Base-by-base conservation (phyloP, 2,329 filamentous ascomycete genomes). In the Colletotrichum gloeosporioides region DNA sequence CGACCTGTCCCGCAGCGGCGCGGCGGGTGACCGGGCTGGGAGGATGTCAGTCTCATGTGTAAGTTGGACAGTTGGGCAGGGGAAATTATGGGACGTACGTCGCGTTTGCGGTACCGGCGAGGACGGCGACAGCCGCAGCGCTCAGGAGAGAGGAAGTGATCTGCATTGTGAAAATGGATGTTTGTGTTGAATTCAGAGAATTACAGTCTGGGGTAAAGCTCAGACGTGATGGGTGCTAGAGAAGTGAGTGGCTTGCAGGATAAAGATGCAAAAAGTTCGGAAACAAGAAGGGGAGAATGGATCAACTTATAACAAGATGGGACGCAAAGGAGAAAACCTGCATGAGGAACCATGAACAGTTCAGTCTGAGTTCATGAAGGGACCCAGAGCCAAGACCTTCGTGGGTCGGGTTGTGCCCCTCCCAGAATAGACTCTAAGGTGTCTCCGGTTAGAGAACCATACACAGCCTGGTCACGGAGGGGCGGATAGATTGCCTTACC, bases 261-360 rank as follows among this genome's bases (percentile, higher is more conserved):
- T 44, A 22, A 65, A 36, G 29, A 57, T 59, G 57, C 27, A 34
- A 22, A 44, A 22, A 5, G 7, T 27, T 9, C 8, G 10, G 32
- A 22, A 69, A 27, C n/a, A 22, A 3, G 65, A 44, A 15, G 59
- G 61, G n/a, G 57, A 53, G 10, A 49, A 25, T 34, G 12, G 36
- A 32, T 36, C 8, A 64, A 36, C 74, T 76, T 76, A 76, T 76
- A 34, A 61, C 8, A 62, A 74, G 34, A 64, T 74, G 74, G 59
- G 70, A 76, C 29, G 64, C 59, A 65, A 67, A 36, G 31, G 22
- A 69, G 57, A 61, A 22, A 53, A 36, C 34, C 34, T 61, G 27
- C 57, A 73, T 49, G 32, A 59, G 74, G 57, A 22, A 36, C 61
- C 57, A 49, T 73, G 70, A 31, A 65, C 34, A 59, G 39, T 27